Conservation (phyloP, 2,329 filamentous ascomycete species). For the Fusarium sp. region DNA sequence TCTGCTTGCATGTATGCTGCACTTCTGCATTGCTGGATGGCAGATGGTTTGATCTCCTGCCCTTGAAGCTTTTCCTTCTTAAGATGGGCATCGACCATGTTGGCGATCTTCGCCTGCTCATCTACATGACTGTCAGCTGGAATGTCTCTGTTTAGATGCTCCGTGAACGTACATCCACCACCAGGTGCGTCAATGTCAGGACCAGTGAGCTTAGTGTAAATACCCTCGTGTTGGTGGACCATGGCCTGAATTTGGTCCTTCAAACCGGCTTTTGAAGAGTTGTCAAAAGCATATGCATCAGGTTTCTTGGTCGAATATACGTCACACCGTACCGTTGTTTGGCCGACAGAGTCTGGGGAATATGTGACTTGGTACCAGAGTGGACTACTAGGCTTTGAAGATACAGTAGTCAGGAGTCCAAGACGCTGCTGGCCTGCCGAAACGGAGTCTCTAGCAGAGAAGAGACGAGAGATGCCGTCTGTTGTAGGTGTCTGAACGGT, state of each 20-base stretch:
- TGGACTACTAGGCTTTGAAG: neutral
- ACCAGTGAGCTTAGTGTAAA: neutral
- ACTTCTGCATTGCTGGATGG: neutral
- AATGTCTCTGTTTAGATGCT: neutral
- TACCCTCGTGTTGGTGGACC: neutral
- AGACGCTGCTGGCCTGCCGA: neutral
- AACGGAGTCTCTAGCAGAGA: neutral
- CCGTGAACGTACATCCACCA: neutral
- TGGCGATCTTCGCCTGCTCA: neutral
- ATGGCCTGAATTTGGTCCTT: neutral
- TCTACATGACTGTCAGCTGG: neutral
- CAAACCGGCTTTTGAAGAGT: neutral
- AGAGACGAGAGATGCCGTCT: neutral
- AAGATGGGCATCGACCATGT: neutral
- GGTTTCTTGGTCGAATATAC: slow-evolving; percentile 10
- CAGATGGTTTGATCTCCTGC: neutral
- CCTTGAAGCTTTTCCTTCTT: neutral
- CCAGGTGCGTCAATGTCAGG: neutral
- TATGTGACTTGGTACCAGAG: slow-evolving; percentile 26
- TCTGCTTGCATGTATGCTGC: neutral
- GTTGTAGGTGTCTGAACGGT: neutral
- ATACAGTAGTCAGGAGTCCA: neutral
- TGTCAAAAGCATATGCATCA: neutral
- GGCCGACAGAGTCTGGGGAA: slow-evolving; percentile 10
- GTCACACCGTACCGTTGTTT: slow-evolving; percentile 20